Percentiles rank a stretch among this genome's conserved stretches.
Evolutionary conservation across 1,284 basidiomycete species (phyloP).

Genomic region (Ustilago vetiveriae): DNA sequence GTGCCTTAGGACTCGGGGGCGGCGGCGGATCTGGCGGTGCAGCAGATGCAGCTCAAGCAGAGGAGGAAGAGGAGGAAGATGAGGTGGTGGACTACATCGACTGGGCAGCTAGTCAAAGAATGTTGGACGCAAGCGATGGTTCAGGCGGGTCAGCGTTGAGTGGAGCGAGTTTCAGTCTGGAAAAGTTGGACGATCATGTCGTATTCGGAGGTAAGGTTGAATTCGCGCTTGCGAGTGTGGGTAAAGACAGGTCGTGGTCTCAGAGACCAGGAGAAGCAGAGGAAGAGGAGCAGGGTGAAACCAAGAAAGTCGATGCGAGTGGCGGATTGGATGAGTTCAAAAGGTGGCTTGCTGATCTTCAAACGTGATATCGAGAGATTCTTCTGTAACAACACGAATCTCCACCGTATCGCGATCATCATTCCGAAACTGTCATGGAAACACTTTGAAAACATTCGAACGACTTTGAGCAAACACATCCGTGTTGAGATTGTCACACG

Average conservation of each 20-base stretch:
- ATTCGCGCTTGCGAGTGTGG: constrained; percentile 52
- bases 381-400: too few species aligned
- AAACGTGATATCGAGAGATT: too few species aligned
- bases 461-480: too few species aligned
- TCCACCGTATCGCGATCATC: too few species aligned
- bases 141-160: constrained; percentile 4
- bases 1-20: constrained; percentile 20
- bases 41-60: constrained; percentile 28
- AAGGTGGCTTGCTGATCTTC: constrained; percentile 40
- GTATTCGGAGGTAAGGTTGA: constrained; percentile 51
- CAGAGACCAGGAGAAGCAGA: background rate
- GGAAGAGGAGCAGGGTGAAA: background rate
- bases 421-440: too few species aligned
- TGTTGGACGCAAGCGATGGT: background rate
- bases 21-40: background rate
- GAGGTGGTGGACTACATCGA: constrained; percentile 60
- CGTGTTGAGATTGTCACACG: too few species aligned
- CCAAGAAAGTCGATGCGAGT: constrained; percentile 2
- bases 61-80: constrained; percentile 52
- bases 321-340: constrained; percentile 23
- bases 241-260: constrained; percentile 32
- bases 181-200: constrained; percentile 53
- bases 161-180: constrained; percentile 35
- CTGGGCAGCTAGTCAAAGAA: constrained; percentile 27
- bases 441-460: too few species aligned